Evolutionary conservation across 2,329 filamentous ascomycete species (phyloP).

Genomic region (Colletotrichum ledebouriae): DNA sequence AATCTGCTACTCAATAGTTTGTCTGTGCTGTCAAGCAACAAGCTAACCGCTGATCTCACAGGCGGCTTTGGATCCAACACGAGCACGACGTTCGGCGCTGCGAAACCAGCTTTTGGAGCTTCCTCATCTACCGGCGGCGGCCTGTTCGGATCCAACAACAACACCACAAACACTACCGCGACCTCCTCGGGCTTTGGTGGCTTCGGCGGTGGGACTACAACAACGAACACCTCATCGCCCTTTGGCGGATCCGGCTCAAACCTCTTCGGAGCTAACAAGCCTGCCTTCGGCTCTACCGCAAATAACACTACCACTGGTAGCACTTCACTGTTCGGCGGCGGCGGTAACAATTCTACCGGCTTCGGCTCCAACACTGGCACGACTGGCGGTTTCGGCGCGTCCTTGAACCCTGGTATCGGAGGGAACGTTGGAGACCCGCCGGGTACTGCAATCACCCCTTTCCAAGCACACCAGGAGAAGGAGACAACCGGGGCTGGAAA

Average conservation of each 20-base stretch:
- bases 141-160: conserved; percentile 60
- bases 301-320: conserved; percentile 57
- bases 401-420: conserved; percentile 65
- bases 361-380: conserved; percentile 56
- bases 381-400: conserved; percentile 58
- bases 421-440: conserved; percentile 69
- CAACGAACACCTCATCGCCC: conserved; percentile 50
- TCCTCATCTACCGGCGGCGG: conserved; percentile 54
- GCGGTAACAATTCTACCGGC: conserved; percentile 52
- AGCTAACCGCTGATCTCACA: background rate
- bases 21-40: background rate
- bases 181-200: conserved; percentile 55
- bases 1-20: background rate
- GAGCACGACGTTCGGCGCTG: conserved; percentile 53
- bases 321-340: conserved; percentile 63
- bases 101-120: conserved; percentile 45
- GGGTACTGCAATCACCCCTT: conserved; percentile 79
- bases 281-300: conserved; percentile 62
- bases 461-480: conserved; percentile 79
- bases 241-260: conserved; percentile 59
- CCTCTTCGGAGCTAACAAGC: conserved; percentile 67
- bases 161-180: conserved; percentile 53
- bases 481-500: conserved; percentile 70
- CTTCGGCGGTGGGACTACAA: conserved; percentile 53
- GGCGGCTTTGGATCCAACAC: conserved; percentile 53